Percentiles rank a stretch among this genome's conserved stretches.
Evolutionary conservation across 805 yeast species (phyloP).

Genomic region (Candida railenensis): DNA sequence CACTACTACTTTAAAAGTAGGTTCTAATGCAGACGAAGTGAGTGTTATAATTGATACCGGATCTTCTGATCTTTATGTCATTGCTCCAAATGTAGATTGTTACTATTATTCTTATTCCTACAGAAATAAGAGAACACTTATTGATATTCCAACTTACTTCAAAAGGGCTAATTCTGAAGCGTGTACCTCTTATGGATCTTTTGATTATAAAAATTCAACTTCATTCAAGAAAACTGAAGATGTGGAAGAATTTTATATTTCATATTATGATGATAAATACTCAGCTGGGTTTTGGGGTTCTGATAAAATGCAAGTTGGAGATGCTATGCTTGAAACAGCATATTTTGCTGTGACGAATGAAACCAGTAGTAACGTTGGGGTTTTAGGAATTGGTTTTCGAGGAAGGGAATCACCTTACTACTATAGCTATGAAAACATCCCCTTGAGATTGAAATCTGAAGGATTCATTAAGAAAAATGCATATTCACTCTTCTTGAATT

Average conservation of each 20-base stretch:
- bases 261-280: slow-evolving; percentile 48
- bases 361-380: slow-evolving; percentile 10
- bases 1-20: slow-evolving; percentile 25
- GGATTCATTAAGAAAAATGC: slow-evolving; percentile 56
- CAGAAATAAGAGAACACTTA: background rate
- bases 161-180: background rate
- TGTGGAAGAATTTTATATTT: slow-evolving; percentile 28
- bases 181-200: slow-evolving; percentile 42
- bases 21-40: slow-evolving; percentile 25
- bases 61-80: slow-evolving; percentile 43
- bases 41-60: slow-evolving; percentile 41
- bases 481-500: slow-evolving; percentile 63
- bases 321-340: slow-evolving; percentile 7
- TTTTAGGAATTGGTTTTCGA: slow-evolving; percentile 22
- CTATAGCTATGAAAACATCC: slow-evolving; percentile 59
- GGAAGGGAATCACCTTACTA: background rate
- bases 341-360: slow-evolving; percentile 13
- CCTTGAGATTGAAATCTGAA: slow-evolving; percentile 53
- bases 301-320: slow-evolving; percentile 18
- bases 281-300: slow-evolving; percentile 51
- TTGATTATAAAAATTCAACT: slow-evolving; percentile 27
- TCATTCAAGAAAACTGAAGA: slow-evolving; percentile 30
- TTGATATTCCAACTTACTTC: background rate
- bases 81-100: slow-evolving; percentile 29
- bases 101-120: background rate